Evolutionary conservation across 495 filamentous ascomycete genomes (phyloP).

Genomic region (Xylaria longipes): DNA sequence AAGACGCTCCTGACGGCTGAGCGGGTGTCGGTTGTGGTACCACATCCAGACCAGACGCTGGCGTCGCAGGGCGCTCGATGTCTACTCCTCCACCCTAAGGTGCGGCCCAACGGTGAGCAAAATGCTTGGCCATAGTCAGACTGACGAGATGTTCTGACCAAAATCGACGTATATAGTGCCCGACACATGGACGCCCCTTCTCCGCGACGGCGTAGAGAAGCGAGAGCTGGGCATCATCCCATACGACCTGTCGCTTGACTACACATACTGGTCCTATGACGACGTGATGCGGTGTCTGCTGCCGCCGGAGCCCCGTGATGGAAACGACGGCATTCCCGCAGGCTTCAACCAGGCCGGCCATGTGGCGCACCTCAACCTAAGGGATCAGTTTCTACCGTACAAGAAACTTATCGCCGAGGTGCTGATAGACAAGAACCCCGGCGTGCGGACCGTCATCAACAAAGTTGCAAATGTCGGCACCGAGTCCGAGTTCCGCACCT

Average conservation of each 20-base stretch:
- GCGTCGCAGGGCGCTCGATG: conserved; percentile 68
- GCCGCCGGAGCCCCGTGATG: conserved; percentile 62
- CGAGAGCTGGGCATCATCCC: conserved; percentile 72
- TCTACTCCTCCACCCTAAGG: conserved; percentile 72
- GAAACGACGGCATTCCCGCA: conserved; percentile 76
- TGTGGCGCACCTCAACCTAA: conserved; percentile 91
- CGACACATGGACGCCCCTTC: conserved; percentile 72
- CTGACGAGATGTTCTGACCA: conserved; percentile 28
- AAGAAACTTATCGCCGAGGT: conserved; percentile 83
- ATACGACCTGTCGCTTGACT: conserved; percentile 77
- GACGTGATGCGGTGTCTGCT: conserved; percentile 84
- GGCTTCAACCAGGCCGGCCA: conserved; percentile 90
- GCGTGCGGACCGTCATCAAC: conserved; percentile 89
- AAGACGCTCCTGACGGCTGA: conserved; percentile 63
- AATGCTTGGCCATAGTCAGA: neutral
- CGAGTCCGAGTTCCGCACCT: conserved; percentile 87
- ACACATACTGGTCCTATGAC: conserved; percentile 83
- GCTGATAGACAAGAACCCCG: conserved; percentile 82
- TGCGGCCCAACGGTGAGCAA: conserved; percentile 69
- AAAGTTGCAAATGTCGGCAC: conserved; percentile 88
- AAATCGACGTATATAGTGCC: conserved; percentile 60
- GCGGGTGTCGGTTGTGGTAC: conserved; percentile 61
- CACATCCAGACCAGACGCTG: conserved; percentile 58
- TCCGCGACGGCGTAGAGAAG: conserved; percentile 71
- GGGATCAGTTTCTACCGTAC: conserved; percentile 78